Evolutionary conservation across 2,329 filamentous ascomycete species (phyloP), one percentile per base, ranked within the genome.

Genomic region (Penicillium sp.): DNA sequence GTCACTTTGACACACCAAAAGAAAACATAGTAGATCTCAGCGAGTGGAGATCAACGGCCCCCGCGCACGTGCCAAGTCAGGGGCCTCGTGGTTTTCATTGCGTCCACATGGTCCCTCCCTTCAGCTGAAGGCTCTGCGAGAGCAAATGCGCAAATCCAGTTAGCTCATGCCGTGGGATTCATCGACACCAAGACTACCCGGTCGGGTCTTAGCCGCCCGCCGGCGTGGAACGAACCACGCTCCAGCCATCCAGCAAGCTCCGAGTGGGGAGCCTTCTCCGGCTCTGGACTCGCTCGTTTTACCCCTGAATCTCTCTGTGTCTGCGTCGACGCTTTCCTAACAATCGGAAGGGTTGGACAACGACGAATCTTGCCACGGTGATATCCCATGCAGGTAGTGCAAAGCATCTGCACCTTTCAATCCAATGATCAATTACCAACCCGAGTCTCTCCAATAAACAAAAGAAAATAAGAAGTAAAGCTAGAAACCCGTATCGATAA

Each of bases 281-380:
- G 49, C 49, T 55, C 53, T 57, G 55, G 51, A 47, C 54, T 43
- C 25, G n/a, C 28, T 45, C 40, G 20, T 44, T 56, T 63, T 63
- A 63, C 60, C 60, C 60, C 60, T 63, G 60, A 63, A 60, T 58
- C 35, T 33, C 41, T 18, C 20, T 44, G 38, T 28, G 24, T 22
- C n/a, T 22, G 9, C 11, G 18, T 38, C 18, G 3, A 38, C 35
- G 18, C 7, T 13, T 18, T 20, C 27, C 27, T 27, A 22, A 22
- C 20, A 22, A 22, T 22, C 4, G 20, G 4, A 22, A 22, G 20
- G 20, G 20, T 22, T 22, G 33, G 10, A 36, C 33, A 18, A 20
- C 16, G 8, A 30, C 8, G 5, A 18, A 10, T 11, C 9, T 20
- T 11, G 16, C 9, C 7, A 20, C 8, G n/a, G 31, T 35, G 31